Conservation (phyloP, 352 stramenopile genomes). For the Phytophthora pseudosyringae region DNA sequence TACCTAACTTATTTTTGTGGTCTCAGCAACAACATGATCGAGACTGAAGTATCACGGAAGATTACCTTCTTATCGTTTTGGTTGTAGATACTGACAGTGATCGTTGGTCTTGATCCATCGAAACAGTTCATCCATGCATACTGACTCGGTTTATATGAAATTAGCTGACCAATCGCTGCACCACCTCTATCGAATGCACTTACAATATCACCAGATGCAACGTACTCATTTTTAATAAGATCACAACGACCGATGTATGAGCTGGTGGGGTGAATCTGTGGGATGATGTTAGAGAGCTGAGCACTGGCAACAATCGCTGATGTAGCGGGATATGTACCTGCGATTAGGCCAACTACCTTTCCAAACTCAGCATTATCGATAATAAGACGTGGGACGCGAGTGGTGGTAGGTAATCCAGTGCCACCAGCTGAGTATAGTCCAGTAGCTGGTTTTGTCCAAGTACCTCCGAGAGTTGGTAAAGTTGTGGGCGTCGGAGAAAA, state of each 20-base stretch:
- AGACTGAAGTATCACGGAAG: not conserved
- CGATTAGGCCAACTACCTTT: conserved; percentile 15
- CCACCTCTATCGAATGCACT: conserved; percentile 17
- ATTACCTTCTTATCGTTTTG: too few species aligned
- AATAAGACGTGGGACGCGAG: conserved; percentile 19
- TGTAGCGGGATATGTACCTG: conserved; percentile 17
- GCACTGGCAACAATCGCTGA: conserved; percentile 4
- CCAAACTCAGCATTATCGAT: conserved; percentile 32
- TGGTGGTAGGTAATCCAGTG: conserved; percentile 16
- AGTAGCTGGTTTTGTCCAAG: conserved; percentile 13
- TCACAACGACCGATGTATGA: conserved; percentile 26
- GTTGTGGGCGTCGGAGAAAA: conserved; percentile 4
- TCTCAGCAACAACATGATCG: conserved; percentile 18
- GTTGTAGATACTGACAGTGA: conserved; percentile 3
- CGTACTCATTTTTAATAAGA: conserved; percentile 28
- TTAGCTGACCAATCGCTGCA: conserved; percentile 12
- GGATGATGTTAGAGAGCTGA: conserved; percentile 21
- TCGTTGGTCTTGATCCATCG: conserved; percentile 11
- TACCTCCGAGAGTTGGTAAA: conserved; percentile 6
- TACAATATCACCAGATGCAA: conserved; percentile 18
- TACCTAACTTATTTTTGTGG: not conserved
- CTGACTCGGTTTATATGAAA: conserved; percentile 15
- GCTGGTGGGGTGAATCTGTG: conserved; percentile 9
- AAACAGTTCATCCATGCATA: conserved; percentile 21
- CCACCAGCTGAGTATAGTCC: conserved; percentile 20